Evolutionary conservation across 2,329 filamentous ascomycete species (phyloP).

Genomic region (Trichoderma pleuroti): DNA sequence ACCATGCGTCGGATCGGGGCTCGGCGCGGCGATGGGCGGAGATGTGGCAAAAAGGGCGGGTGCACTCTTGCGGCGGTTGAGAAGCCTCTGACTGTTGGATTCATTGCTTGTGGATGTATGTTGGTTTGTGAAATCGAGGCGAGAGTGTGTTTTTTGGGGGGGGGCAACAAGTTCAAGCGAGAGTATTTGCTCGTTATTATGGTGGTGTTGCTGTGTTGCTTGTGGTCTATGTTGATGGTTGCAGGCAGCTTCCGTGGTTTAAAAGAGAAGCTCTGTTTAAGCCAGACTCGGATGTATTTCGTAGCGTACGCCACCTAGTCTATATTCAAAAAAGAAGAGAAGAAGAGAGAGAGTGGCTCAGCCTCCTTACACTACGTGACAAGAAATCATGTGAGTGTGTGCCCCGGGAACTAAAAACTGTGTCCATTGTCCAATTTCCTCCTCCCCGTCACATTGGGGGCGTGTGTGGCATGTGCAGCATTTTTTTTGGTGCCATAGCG

Average conservation of each 20-base stretch:
- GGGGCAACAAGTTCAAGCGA: too few relatives aligned
- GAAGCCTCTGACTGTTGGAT: conserved; percentile 23
- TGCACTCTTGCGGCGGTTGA: conserved; percentile 35
- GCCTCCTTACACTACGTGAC: background rate
- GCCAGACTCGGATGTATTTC: background rate
- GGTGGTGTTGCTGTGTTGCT: background rate
- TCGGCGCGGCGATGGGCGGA: conserved; percentile 30
- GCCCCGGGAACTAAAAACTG: background rate
- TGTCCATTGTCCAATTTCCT: background rate
- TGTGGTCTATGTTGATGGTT: background rate
- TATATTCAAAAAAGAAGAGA: background rate
- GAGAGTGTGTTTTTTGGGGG: background rate
- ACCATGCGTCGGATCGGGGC: conserved; percentile 33
- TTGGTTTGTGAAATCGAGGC: background rate
- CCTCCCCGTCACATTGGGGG: background rate
- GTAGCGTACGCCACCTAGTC: background rate
- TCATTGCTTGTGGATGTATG: background rate
- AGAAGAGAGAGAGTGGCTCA: background rate
- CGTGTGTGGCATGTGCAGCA: background rate
- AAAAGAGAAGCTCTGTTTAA: background rate
- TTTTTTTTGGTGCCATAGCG: background rate
- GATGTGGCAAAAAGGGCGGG: conserved; percentile 32
- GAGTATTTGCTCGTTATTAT: background rate
- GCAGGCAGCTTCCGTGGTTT: background rate
- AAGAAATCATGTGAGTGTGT: background rate